phyloP scores from a whole-genome alignment of 139 green algal genomes.

The Picochlorum sp. region DNA sequence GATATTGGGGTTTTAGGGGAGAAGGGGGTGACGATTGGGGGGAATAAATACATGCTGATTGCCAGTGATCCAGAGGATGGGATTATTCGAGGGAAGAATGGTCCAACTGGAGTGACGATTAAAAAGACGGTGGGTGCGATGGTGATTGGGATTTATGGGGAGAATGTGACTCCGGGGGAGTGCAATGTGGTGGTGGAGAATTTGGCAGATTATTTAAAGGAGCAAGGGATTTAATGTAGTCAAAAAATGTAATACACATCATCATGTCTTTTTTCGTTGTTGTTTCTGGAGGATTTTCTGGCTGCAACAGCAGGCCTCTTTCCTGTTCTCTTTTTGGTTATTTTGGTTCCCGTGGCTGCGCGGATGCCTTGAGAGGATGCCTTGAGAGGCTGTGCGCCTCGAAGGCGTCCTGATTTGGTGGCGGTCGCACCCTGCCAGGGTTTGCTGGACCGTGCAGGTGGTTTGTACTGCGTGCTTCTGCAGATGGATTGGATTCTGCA shows the following conservation, averaged over 20 bases:
- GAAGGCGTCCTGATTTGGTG: constrained; percentile 32
- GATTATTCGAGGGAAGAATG: constrained; percentile 62
- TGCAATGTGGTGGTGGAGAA: constrained; percentile 56
- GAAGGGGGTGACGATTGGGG: constrained; percentile 46
- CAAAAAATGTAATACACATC: background rate
- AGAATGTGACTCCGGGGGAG: constrained; percentile 51
- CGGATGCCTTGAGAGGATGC: background rate
- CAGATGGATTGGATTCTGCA: constrained; percentile 1
- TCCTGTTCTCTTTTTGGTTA: background rate
- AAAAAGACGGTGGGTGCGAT: constrained; percentile 65
- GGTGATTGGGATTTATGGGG: constrained; percentile 61
- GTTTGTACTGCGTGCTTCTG: background rate
- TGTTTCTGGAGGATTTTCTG: constrained; percentile 23
- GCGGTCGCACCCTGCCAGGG: constrained; percentile 44
- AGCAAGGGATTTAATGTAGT: constrained; percentile 52
- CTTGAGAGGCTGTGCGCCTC: background rate
- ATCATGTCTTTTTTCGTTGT: background rate
- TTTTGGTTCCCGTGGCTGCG: background rate
- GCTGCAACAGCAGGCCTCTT: constrained; percentile 42
- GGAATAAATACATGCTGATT: constrained; percentile 56
- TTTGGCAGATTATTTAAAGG: constrained; percentile 61
- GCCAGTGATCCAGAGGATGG: constrained; percentile 41
- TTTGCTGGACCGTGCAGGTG: background rate
- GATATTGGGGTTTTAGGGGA: constrained; percentile 31
- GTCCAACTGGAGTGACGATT: constrained; percentile 45